These are phyloP conservation scores for Pseudogymnoascus sp. DNA, from an alignment of 2,329 filamentous ascomycete species.

Conservation along the genomic window DNA sequence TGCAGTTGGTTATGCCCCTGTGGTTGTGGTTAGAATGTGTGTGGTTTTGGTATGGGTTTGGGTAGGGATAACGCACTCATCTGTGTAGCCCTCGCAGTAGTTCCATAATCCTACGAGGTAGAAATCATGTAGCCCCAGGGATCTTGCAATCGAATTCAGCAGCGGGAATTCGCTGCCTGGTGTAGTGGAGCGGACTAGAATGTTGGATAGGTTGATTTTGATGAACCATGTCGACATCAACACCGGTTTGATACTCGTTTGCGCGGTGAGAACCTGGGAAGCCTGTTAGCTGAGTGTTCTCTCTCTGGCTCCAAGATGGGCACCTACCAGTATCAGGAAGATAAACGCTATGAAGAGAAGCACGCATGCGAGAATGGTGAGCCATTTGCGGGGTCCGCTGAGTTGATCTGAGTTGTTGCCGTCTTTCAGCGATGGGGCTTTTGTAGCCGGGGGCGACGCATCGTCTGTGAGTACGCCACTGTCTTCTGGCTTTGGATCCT, in stretches of 20 bases:
- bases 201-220: constrained; percentile 72
- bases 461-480: not conserved
- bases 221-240: constrained; percentile 74
- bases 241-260: constrained; percentile 54
- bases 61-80: constrained; percentile 38
- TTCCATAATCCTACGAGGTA: constrained; percentile 90
- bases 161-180: constrained; percentile 51
- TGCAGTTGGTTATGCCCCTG: constrained; percentile 70
- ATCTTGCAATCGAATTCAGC: constrained; percentile 81
- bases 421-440: not conserved
- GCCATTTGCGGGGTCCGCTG: constrained; percentile 35
- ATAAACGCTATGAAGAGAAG: constrained; percentile 68
- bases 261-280: constrained; percentile 58
- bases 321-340: constrained; percentile 66
- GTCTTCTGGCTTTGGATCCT: not conserved
- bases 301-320: not conserved
- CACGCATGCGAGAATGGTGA: constrained; percentile 57
- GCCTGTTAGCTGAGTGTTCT: not conserved
- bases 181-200: constrained; percentile 35
- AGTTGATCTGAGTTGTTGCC: not conserved
- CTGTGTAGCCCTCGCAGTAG: constrained; percentile 79
- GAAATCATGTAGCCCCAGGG: constrained; percentile 84
- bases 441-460: not conserved
- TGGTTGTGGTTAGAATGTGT: constrained; percentile 49
- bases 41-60: constrained; percentile 34